These are phyloP conservation scores for Colletotrichum sp. DNA, from an alignment of 2,329 filamentous ascomycete genomes.

Conservation along the genomic window DNA sequence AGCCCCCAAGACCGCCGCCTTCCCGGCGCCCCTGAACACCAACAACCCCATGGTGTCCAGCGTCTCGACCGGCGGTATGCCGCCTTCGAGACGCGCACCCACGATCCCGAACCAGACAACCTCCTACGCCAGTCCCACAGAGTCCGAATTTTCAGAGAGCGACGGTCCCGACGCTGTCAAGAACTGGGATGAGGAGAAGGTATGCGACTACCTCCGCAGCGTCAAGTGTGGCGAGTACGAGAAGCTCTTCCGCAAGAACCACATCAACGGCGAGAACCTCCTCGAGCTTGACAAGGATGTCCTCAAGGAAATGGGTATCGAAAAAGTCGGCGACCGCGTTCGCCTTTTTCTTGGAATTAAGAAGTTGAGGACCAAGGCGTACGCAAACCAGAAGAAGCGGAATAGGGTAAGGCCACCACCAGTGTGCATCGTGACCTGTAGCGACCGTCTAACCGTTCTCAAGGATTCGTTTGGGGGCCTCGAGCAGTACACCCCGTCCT, in stretches of 20 bases:
- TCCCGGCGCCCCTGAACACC: constrained; percentile 61
- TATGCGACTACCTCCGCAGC: constrained; percentile 87
- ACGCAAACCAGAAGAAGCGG: constrained; percentile 79
- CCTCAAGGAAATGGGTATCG: constrained; percentile 96
- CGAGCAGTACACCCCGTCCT: constrained; percentile 69
- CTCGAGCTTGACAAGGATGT: constrained; percentile 97
- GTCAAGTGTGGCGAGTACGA: constrained; percentile 97
- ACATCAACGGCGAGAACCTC: constrained; percentile 97
- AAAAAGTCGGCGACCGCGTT: constrained; percentile 95
- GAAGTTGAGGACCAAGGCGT: constrained; percentile 78
- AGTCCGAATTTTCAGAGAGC: constrained; percentile 89
- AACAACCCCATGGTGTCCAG: constrained; percentile 50
- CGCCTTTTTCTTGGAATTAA: constrained; percentile 88
- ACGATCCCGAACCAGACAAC: constrained; percentile 55
- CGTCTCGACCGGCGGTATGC: constrained; percentile 52
- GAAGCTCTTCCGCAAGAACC: constrained; percentile 85
- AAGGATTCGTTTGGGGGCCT: constrained; percentile 86
- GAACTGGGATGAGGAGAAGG: constrained; percentile 90
- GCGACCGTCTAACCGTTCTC: constrained; percentile 18
- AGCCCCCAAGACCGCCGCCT: constrained; percentile 72
- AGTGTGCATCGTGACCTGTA: neutral
- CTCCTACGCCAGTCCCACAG: constrained; percentile 80
- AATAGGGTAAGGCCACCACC: constrained; percentile 71
- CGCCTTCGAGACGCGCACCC: constrained; percentile 57
- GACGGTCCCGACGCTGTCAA: constrained; percentile 78